These are phyloP conservation scores for Leishmania turanica DNA, from an alignment of 208 protist species.

Conservation along the genomic window DNA sequence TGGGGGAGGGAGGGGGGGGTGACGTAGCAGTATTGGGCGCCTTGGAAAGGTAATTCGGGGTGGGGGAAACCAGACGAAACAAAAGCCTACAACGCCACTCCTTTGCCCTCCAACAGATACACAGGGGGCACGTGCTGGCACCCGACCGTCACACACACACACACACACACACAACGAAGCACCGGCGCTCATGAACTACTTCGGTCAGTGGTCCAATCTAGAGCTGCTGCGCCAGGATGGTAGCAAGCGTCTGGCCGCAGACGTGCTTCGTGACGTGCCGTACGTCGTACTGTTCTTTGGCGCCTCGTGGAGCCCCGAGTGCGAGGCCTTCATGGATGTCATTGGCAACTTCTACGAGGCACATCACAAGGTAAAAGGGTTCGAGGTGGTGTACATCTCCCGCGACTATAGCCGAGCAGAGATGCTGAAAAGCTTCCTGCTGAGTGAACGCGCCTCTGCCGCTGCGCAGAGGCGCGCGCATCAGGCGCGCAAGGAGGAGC, in stretches of 20 bases:
- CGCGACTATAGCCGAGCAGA: conserved; percentile 29
- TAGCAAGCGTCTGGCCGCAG: conserved; percentile 20
- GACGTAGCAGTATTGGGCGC: not conserved
- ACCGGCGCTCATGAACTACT: conserved; percentile 37
- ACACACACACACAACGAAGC: not conserved
- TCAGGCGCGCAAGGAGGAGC: conserved; percentile 1
- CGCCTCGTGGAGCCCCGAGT: conserved; percentile 28
- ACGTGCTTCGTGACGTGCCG: conserved; percentile 20
- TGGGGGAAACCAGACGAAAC: not conserved
- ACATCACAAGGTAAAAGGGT: conserved; percentile 23
- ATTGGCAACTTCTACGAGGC: conserved; percentile 33
- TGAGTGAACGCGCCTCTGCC: conserved; percentile 5
- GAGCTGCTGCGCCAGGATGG: conserved; percentile 36
- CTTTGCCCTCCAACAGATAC: conserved; percentile 6
- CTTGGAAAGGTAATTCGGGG: not conserved
- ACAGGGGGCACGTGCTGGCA: not conserved
- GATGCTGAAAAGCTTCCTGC: conserved; percentile 27
- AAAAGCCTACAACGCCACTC: not conserved
- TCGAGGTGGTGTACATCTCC: conserved; percentile 30
- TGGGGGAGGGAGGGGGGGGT: not conserved
- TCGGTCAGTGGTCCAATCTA: conserved; percentile 49
- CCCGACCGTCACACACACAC: not conserved
- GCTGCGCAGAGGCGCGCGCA: conserved; percentile 8
- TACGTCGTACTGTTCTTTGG: conserved; percentile 44
- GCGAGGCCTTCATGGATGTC: conserved; percentile 20